Conservation (phyloP, 148 eudicot species). For the Oxyria digyna region DNA sequence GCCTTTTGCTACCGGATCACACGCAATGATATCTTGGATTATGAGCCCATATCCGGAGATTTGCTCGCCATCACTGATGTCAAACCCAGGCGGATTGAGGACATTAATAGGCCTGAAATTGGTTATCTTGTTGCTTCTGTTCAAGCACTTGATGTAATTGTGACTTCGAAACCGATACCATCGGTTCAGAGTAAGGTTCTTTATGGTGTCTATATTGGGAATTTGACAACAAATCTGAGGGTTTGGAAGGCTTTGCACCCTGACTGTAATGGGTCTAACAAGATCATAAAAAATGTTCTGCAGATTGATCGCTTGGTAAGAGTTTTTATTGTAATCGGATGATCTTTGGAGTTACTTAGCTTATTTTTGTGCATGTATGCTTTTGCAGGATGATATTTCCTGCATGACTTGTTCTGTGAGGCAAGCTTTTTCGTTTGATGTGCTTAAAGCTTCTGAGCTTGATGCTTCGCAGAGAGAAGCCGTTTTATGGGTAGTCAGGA, state of each 20-base stretch:
- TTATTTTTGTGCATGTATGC: neutral
- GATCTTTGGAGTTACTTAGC: neutral
- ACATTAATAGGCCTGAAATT: conserved; percentile 17
- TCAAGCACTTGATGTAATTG: conserved; percentile 9
- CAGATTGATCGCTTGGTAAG: conserved; percentile 18
- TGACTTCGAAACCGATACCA: neutral
- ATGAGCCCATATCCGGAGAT: neutral
- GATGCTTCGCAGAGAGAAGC: conserved; percentile 35
- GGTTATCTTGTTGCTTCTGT: conserved; percentile 24
- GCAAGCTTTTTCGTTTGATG: neutral
- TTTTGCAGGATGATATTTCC: neutral
- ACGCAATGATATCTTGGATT: neutral
- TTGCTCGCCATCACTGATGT: neutral
- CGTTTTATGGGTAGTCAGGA: conserved; percentile 23
- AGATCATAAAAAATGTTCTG: conserved; percentile 19
- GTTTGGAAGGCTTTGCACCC: conserved; percentile 16
- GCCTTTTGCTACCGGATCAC: conserved; percentile 25
- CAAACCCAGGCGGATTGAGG: conserved; percentile 14
- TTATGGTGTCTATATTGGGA: neutral
- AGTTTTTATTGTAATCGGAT: too few relatives aligned
- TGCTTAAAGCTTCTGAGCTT: conserved; percentile 6
- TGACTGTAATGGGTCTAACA: conserved; percentile 17
- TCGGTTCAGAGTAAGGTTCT: neutral
- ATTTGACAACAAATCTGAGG: neutral
- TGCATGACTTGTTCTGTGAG: conserved; percentile 8